These are phyloP conservation scores for Diaporthe capsici DNA, from an alignment of 2,329 filamentous ascomycete genomes.

Conservation along the genomic window DNA sequence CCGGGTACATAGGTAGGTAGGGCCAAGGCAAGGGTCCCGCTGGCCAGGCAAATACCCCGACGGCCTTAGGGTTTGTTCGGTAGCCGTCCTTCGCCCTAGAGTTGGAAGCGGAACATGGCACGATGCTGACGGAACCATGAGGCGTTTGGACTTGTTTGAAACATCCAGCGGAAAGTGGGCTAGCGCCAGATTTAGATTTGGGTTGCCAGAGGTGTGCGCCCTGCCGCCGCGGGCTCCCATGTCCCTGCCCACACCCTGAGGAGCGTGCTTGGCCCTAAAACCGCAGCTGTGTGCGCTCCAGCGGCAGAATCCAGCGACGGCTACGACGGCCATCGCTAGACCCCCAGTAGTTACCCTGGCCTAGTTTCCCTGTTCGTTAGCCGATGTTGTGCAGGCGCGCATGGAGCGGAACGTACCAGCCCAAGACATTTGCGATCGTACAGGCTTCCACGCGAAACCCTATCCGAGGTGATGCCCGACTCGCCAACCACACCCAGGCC, in stretches of 20 bases:
- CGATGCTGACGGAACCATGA: neutral
- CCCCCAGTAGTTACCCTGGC: neutral
- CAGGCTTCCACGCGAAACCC: neutral
- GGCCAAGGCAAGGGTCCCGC: neutral
- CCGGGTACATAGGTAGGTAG: neutral
- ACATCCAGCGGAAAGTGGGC: constrained; percentile 16
- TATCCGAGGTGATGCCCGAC: constrained; percentile 12
- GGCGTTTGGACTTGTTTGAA: constrained; percentile 17
- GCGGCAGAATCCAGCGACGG: neutral
- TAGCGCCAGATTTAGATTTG: constrained; percentile 14
- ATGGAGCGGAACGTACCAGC: neutral
- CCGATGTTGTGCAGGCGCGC: neutral
- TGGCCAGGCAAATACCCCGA: constrained; percentile 1
- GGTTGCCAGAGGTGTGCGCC: constrained; percentile 1
- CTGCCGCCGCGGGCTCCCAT: constrained; percentile 9
- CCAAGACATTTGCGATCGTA: neutral
- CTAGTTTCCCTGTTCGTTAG: neutral
- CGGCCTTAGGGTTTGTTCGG: constrained; percentile 7
- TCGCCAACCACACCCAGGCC: neutral
- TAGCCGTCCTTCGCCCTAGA: neutral
- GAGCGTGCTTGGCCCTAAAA: neutral
- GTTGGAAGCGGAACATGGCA: neutral
- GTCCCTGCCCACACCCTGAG: neutral
- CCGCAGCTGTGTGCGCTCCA: neutral
- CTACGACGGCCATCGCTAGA: neutral